Evolutionary conservation across 768 basidiomycete species (phyloP).

Genomic region (Mycena crocata): DNA sequence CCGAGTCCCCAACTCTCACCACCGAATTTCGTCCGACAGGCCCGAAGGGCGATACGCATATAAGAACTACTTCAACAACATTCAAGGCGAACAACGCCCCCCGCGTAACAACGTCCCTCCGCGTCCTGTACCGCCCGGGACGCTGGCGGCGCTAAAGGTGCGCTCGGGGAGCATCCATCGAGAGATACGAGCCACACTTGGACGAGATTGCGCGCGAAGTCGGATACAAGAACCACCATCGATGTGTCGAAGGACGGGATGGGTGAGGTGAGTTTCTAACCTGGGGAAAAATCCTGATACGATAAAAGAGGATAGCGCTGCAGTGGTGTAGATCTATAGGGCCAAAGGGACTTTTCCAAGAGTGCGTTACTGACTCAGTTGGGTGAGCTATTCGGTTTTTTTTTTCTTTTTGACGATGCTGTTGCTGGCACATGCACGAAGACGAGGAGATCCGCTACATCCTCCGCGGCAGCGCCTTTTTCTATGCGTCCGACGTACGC

Average conservation of each 20-base stretch:
- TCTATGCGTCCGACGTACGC: slow-evolving; percentile 90
- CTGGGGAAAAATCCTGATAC: too few relatives aligned
- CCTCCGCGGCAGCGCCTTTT: slow-evolving; percentile 87
- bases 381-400: too few relatives aligned
- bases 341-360: slow-evolving; percentile 82
- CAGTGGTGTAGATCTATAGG: slow-evolving; percentile 78
- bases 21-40: too few relatives aligned
- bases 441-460: slow-evolving; percentile 96
- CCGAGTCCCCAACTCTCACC: too few relatives aligned
- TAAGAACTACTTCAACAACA: slow-evolving; percentile 82
- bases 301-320: too few relatives aligned
- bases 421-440: slow-evolving; percentile 87
- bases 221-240: slow-evolving; percentile 88
- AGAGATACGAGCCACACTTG: slow-evolving; percentile 64
- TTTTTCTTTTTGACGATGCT: too few relatives aligned
- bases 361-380: too few relatives aligned
- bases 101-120: slow-evolving; percentile 78
- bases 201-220: slow-evolving; percentile 74
- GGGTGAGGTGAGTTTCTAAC: slow-evolving; percentile 67
- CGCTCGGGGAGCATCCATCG: slow-evolving; percentile 75
- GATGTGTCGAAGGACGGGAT: slow-evolving; percentile 84
- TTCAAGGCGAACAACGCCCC: slow-evolving; percentile 83
- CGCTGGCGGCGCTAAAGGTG: slow-evolving; percentile 70
- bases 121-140: slow-evolving; percentile 61
- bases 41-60: too few relatives aligned